These are phyloP conservation scores for Amphirosellinia nigrospora DNA, from an alignment of 495 filamentous ascomycete genomes.

Conservation along the genomic window DNA sequence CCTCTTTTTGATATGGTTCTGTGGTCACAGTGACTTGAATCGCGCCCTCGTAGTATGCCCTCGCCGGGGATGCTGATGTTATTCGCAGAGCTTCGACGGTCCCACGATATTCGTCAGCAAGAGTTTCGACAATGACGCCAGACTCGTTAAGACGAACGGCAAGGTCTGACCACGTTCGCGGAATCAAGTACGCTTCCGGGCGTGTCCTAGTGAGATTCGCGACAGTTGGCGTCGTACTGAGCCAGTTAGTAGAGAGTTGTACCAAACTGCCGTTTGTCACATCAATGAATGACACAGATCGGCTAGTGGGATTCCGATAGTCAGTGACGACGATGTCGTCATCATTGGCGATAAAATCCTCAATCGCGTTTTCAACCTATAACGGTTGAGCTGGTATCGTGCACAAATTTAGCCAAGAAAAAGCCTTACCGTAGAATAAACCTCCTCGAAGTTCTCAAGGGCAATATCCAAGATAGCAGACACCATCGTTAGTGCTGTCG, in stretches of 20 bases:
- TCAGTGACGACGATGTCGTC: slow-evolving; percentile 40
- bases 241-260: slow-evolving; percentile 37
- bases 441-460: slow-evolving; percentile 34
- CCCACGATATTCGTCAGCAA: slow-evolving; percentile 35
- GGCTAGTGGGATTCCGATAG: slow-evolving; percentile 30
- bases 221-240: slow-evolving; percentile 39
- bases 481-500: slow-evolving; percentile 41
- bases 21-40: slow-evolving; percentile 42
- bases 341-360: slow-evolving; percentile 33
- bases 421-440: slow-evolving; percentile 35
- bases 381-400: not conserved
- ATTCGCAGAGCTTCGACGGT: slow-evolving; percentile 37
- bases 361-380: slow-evolving; percentile 35
- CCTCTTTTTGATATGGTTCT: slow-evolving; percentile 20
- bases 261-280: slow-evolving; percentile 29
- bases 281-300: slow-evolving; percentile 36
- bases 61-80: slow-evolving; percentile 29
- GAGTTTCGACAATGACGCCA: slow-evolving; percentile 38
- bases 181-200: slow-evolving; percentile 43
- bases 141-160: slow-evolving; percentile 34
- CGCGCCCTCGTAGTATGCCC: slow-evolving; percentile 42
- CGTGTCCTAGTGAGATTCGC: slow-evolving; percentile 40
- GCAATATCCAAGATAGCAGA: slow-evolving; percentile 40
- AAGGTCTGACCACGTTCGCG: slow-evolving; percentile 38
- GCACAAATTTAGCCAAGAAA: not conserved